Evolutionary conservation across 1,284 basidiomycete genomes (phyloP), one percentile per base, ranked within the genome.

Genomic region (Cutaneotrichosporon sp.): DNA sequence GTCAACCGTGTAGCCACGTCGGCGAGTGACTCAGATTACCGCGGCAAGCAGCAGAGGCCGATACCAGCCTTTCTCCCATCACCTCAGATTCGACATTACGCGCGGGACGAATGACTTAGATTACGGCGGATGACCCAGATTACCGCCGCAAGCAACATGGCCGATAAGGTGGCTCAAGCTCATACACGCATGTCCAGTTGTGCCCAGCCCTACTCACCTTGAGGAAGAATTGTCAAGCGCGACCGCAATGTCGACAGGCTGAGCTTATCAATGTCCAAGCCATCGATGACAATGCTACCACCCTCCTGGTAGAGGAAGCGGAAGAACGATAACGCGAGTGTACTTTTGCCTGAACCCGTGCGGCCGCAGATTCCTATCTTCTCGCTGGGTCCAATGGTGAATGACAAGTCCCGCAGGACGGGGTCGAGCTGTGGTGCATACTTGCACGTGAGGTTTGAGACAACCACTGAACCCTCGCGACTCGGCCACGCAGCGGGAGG

Each of bases 281-380:
- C 76, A 49, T 79, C 78, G 43, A 79, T 77, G 11, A 63, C 49
- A 47, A 79, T 78, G 5, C 57, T 59, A 0, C 77, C 77, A 4
- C 61, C 46, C 22, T 66, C 63, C 29, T 76, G 74, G 54, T 77
- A 72, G 54, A 79, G 64, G 63, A 79, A 78, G 12, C 77, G 71
- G 73, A 78, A 78, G 67, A 79, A 76, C 1, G 73, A 75, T 2
- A 79, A 61, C 1, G 76, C 77, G 1, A 78, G 66, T 26, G 74
- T 71, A 35, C 60, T 63, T 57, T 71, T 72, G 3, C 71, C 76
- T 56, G 65, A 68, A 31, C 78, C 78, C 0, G 79, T 80, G 14
- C 78, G 63, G 4, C 80, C 80, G 34, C 79, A 78, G 27, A 81
- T 75, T 12, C 79, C 80, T 26, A 81, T 74, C 60, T 79, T 79